Evolutionary conservation across 139 green algal genomes (phyloP).

Genomic region (Picochlorum sp.): DNA sequence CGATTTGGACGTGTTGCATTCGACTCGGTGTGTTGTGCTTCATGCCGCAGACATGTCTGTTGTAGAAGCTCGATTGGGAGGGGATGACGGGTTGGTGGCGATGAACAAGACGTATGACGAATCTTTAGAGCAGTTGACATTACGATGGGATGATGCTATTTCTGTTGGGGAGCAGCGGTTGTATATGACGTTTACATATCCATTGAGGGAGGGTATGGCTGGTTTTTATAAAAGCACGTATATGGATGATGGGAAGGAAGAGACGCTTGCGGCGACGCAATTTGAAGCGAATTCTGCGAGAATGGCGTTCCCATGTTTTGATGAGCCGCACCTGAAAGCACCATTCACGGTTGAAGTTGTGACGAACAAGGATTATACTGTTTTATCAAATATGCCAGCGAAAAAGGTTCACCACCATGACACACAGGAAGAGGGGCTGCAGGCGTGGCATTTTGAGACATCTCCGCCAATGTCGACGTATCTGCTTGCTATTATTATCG

Average conservation of each 20-base stretch:
- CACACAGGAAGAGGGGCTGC: background rate
- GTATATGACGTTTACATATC: slow-evolving; percentile 50
- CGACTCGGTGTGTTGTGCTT: slow-evolving; percentile 55
- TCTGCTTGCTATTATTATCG: slow-evolving; percentile 41
- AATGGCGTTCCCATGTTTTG: slow-evolving; percentile 86
- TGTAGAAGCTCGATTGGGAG: slow-evolving; percentile 16
- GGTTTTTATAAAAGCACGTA: slow-evolving; percentile 55
- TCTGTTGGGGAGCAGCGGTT: slow-evolving; percentile 12
- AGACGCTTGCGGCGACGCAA: slow-evolving; percentile 59
- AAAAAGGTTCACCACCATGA: slow-evolving; percentile 13
- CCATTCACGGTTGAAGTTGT: slow-evolving; percentile 37
- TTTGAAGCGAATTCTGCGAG: slow-evolving; percentile 68
- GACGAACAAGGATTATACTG: slow-evolving; percentile 8
- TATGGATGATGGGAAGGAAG: slow-evolving; percentile 20
- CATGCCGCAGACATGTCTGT: slow-evolving; percentile 42
- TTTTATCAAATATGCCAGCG: slow-evolving; percentile 54
- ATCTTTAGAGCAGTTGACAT: slow-evolving; percentile 24
- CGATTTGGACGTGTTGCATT: slow-evolving; percentile 16
- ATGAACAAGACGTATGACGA: slow-evolving; percentile 6
- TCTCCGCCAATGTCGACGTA: slow-evolving; percentile 80
- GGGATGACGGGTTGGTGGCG: background rate
- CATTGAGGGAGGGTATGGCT: slow-evolving; percentile 36
- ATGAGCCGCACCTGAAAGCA: slow-evolving; percentile 83
- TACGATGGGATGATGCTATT: slow-evolving; percentile 21
- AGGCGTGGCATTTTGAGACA: slow-evolving; percentile 32